Evolutionary conservation across 2,329 filamentous ascomycete species (phyloP).

Genomic region (Orbilia brochopaga): DNA sequence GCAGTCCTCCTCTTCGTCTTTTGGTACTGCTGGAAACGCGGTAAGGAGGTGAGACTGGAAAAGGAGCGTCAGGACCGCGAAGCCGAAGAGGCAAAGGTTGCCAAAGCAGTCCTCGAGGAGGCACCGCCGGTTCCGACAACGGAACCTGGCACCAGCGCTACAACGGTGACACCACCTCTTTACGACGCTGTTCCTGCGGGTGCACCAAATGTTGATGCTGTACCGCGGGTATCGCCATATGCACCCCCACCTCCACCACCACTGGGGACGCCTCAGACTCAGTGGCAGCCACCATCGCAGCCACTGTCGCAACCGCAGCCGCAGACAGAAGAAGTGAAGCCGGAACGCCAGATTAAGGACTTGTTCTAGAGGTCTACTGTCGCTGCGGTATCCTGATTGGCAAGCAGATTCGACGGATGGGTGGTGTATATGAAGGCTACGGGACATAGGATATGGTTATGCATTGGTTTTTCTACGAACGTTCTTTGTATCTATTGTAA

Average conservation of each 20-base stretch:
- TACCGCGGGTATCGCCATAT: not conserved
- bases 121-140: slow-evolving; percentile 36
- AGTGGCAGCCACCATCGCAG: too few species aligned
- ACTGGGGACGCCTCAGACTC: too few species aligned
- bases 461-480: not conserved
- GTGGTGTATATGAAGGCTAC: not conserved
- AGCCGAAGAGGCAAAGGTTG: slow-evolving; percentile 22
- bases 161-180: slow-evolving; percentile 41
- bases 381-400: not conserved
- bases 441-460: too few species aligned
- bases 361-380: slow-evolving; percentile 5
- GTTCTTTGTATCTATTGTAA: too few species aligned
- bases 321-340: not conserved
- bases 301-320: not conserved
- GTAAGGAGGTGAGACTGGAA: slow-evolving; percentile 80
- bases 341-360: slow-evolving; percentile 22
- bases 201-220: not conserved
- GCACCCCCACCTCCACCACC: not conserved
- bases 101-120: slow-evolving; percentile 26
- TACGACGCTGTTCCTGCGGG: slow-evolving; percentile 17
- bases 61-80: slow-evolving; percentile 59
- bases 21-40: slow-evolving; percentile 98
- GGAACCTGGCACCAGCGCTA: slow-evolving; percentile 39
- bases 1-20: slow-evolving; percentile 89
- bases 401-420: not conserved